Evolutionary conservation across 2,329 filamentous ascomycete species (phyloP), one percentile per base, ranked within the genome.

Genomic region (Moelleriella libera): DNA sequence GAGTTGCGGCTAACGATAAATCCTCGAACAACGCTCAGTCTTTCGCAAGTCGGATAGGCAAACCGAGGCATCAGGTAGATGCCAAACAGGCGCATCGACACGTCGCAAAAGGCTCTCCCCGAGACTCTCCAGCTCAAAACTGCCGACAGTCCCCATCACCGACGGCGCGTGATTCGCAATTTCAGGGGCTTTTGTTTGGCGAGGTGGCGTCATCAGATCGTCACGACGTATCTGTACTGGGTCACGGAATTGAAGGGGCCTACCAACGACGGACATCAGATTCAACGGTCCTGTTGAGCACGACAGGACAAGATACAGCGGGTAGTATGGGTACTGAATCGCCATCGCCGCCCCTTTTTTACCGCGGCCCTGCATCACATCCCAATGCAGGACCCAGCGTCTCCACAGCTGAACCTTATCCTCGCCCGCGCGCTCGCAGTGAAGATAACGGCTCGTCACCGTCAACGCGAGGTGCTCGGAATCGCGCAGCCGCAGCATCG

Each of bases 251-350:
- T 52, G 68, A 74, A 50, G 58, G 54, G 45, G 57, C 67, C 45
- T 67, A 73, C 45, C 68, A 71, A 50, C 70, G 82, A 52, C 74
- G 82, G 62, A 82, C 81, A 28, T 86, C 84, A 42, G 85, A 89
- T 57, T 82, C 84, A n/a, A 80, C 74, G 58, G 64, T 84, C 53
- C 71, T 74, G 51, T 74, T 72, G 54, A 64, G 73, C 50, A 68
- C 63, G 51, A 57, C 60, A 44, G 72, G 75, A 52, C 70, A 72
- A 47, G 68, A 76, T 53, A 79, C 71, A 54, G 66, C 72, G 49
- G 80, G 78, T 43, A 70, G 80, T 53, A 65, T 70, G 40, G 73
- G 76, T 51, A 60, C 68, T 48, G 76, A 82, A 52, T 76, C 80
- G 11, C 64, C 75, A 11, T 86, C 82, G 4, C 80, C 82, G 9